Percentiles rank a stretch among this genome's conserved stretches.
Conservation (phyloP, 257 asterid genomes). For the Solanum clarkiae region DNA sequence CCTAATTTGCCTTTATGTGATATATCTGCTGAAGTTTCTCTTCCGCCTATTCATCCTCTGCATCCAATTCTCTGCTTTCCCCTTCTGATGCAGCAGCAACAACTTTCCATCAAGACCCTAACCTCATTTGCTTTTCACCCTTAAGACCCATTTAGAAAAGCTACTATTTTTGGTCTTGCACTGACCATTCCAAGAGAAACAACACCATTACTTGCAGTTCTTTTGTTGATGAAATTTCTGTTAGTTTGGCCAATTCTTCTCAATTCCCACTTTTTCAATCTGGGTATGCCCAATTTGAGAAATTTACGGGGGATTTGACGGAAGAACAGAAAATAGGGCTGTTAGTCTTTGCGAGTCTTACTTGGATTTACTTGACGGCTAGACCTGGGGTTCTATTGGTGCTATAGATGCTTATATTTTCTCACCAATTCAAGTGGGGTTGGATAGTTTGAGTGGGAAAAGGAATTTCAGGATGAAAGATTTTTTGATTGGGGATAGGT, state of each 20-base stretch:
- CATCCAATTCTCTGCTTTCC: too few species aligned
- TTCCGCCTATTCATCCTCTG: too few species aligned
- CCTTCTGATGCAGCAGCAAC: slow-evolving; percentile 21
- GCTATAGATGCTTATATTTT: slow-evolving; percentile 76
- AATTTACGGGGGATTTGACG: slow-evolving; percentile 29
- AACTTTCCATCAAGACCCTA: slow-evolving; percentile 29
- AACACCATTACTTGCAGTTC: slow-evolving; percentile 27
- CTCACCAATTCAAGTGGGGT: slow-evolving; percentile 69
- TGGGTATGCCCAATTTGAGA: slow-evolving; percentile 24
- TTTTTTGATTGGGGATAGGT: slow-evolving; percentile 62
- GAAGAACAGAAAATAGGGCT: slow-evolving; percentile 46
- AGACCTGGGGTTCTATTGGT: slow-evolving; percentile 89
- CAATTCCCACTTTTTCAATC: slow-evolving; percentile 31
- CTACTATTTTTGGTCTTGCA: slow-evolving; percentile 12
- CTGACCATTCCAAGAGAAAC: slow-evolving; percentile 9
- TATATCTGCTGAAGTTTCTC: too few species aligned
- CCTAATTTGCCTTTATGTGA: too few species aligned
- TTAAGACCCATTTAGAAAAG: slow-evolving; percentile 5
- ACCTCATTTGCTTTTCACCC: slow-evolving; percentile 18
- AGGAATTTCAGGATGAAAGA: slow-evolving; percentile 59
- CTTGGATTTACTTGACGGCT: slow-evolving; percentile 83
- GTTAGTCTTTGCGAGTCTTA: slow-evolving; percentile 36
- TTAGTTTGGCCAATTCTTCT: slow-evolving; percentile 27
- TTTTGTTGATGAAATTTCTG: slow-evolving; percentile 30
- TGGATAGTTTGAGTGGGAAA: slow-evolving; percentile 65